Percentiles rank a stretch among this genome's conserved stretches.
Evolutionary conservation across 2,329 filamentous ascomycete species (phyloP).

Genomic region (Claviceps digitariae): DNA sequence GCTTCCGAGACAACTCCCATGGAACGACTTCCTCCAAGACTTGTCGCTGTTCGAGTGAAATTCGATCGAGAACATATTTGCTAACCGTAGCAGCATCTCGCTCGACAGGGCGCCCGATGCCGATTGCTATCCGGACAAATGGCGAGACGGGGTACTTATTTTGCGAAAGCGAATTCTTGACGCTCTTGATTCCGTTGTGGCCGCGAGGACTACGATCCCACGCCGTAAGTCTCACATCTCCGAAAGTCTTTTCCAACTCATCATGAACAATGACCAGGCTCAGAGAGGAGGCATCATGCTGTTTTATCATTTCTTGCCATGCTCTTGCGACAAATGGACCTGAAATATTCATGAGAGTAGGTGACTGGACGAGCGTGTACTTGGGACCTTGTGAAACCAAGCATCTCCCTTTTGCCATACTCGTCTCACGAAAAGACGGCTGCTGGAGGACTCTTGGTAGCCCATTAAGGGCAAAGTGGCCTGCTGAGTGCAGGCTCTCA

Average conservation of each 20-base stretch:
- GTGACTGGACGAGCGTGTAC: slow-evolving; percentile 60
- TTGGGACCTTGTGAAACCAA: slow-evolving; percentile 33
- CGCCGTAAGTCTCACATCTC: slow-evolving; percentile 49
- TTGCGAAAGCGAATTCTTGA: slow-evolving; percentile 35
- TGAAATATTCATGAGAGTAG: slow-evolving; percentile 71
- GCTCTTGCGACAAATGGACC: slow-evolving; percentile 56
- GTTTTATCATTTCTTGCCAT: slow-evolving; percentile 43
- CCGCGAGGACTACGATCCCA: slow-evolving; percentile 53
- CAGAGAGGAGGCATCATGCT: slow-evolving; percentile 19
- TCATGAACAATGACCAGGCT: slow-evolving; percentile 73
- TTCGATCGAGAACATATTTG: slow-evolving; percentile 61
- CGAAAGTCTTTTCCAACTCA: slow-evolving; percentile 64
- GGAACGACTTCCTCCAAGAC: slow-evolving; percentile 39
- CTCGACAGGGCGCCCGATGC: slow-evolving; percentile 70
- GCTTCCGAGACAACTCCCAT: slow-evolving; percentile 34
- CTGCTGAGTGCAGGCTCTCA: slow-evolving; percentile 74
- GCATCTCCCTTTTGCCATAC: slow-evolving; percentile 38
- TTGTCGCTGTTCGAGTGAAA: slow-evolving; percentile 38
- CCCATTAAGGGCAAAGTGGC: slow-evolving; percentile 60
- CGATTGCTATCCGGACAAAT: slow-evolving; percentile 57
- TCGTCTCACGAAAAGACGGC: slow-evolving; percentile 33
- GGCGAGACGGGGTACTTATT: slow-evolving; percentile 25
- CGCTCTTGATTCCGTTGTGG: slow-evolving; percentile 63
- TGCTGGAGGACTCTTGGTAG: slow-evolving; percentile 34
- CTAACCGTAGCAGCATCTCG: slow-evolving; percentile 56